Conservation (phyloP, 1,284 basidiomycete genomes). For the Cryptococcus neoformans region DNA sequence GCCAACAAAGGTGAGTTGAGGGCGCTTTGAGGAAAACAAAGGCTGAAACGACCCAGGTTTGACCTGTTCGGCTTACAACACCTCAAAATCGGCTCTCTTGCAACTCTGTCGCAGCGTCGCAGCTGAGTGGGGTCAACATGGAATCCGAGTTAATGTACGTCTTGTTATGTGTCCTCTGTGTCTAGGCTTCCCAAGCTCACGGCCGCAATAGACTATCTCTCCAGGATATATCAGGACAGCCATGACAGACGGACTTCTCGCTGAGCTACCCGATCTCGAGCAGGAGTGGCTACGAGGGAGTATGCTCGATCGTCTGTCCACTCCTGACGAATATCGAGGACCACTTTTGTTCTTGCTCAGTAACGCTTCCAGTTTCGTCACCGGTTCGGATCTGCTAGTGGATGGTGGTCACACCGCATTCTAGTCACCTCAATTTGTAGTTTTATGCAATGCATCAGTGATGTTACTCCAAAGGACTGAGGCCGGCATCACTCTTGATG, state of each 20-base stretch:
- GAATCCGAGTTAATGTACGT: conserved; percentile 9
- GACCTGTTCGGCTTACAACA: conserved; percentile 46
- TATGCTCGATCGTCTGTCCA: conserved; percentile 26
- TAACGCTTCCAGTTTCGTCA: conserved; percentile 39
- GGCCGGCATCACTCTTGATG: no score
- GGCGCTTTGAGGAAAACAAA: no score
- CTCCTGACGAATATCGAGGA: conserved; percentile 36
- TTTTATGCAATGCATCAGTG: neutral
- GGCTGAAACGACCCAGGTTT: conserved; percentile 39
- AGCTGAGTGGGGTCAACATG: conserved; percentile 63
- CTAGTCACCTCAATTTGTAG: neutral
- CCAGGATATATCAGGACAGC: conserved; percentile 61
- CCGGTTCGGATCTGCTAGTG: conserved; percentile 36
- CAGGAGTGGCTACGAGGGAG: conserved; percentile 29
- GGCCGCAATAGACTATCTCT: conserved; percentile 20
- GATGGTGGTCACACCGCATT: conserved; percentile 43
- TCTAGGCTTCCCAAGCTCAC: neutral
- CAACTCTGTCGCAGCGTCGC: conserved; percentile 63
- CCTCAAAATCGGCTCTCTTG: conserved; percentile 28
- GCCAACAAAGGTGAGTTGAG: conserved; percentile 55
- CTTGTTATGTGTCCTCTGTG: neutral
- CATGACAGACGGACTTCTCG: conserved; percentile 32
- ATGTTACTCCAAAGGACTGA: no score
- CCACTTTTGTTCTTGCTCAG: conserved; percentile 49
- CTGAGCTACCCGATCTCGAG: conserved; percentile 28